Base-by-base conservation (phyloP, 1,284 basidiomycete species). In the Melampsora americana region DNA sequence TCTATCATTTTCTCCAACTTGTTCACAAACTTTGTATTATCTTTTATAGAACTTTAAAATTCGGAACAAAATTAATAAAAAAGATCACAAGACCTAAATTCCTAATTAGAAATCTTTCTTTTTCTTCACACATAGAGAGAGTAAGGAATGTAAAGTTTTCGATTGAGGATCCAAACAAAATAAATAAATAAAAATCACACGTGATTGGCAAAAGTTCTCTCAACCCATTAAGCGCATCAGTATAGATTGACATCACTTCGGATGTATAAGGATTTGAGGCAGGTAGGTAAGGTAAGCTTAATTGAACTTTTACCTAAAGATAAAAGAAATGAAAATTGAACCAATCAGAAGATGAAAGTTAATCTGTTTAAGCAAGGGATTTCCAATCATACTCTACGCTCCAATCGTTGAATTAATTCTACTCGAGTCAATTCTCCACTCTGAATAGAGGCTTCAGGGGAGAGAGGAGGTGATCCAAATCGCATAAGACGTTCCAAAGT, bases 281-380 rank as follows among this genome's bases (percentile, higher is more conserved):
- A 7, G 72, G 72, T 9, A 75, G 72, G 39, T 60, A 75, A 0
- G 72, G 65, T 20, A 75, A 46, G 35, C 65, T 67, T 23, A 68
- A 50, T 48, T 75, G 72, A 26, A 65, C 72, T 23, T 67, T 68
- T 23, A 75, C 66, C 72, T 75, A 98, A 92, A 83, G 92, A 97
- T 83, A n/a, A 85, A 98, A 68, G 86, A 98, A 78, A 91, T 95
- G 82, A 92, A 98, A 66, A 87, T 98, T 79, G 88, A 78, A 85
- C 86, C 61, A 84, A 89, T 80, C n/a, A 50, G 35, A 50, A 2
- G 5, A 70, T 23, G 32, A 61, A 39, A 2, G 28, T 59, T 11
- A 39, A 39, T 39, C 12, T 12, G 7, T 39, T 39, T 39, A 1
- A 11, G 12, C 7, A 39, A 39, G 39, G n/a, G n/a, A n/a, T 39